Evolutionary conservation across 2,329 filamentous ascomycete species (phyloP), one percentile per base, ranked within the genome.

Genomic region (Alternaria ethzedia): DNA sequence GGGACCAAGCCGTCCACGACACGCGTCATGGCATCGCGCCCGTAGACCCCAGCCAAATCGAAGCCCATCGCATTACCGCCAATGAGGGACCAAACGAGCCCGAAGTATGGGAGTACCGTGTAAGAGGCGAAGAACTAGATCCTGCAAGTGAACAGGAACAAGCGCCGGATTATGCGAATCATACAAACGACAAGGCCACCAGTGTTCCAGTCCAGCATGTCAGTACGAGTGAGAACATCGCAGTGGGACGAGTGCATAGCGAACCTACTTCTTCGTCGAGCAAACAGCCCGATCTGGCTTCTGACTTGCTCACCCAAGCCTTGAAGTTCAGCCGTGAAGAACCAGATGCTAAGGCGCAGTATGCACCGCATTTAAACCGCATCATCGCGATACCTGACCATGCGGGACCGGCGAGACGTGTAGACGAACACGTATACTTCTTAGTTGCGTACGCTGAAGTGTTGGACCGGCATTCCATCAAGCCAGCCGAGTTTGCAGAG

Each of bases 361-460:
- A 70, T 58, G 74, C 74, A 21, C 70, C 73, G 20, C 64, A 68
- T 9, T 55, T 78, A 11, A 67, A 65, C 21, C 67, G 73, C 13
- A 49, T 51, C 36, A 61, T 79, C 44, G 75, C 74, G 8, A 68
- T 79, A 55, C 76, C 76, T 12, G 73, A 73, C 12, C 32, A 65
- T 26, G 55, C 51, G 9, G 30, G 45, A 2, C 36, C 55, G 8
- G 58, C 21, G 26, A 57, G 59, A 44, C 26, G 36, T 4, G 17
- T 23, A 23, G 56, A 69, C 11, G 66, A 71, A 25, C 59, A 69
- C 5, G 66, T 67, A 8, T 68, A 72, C 25, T 77, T 78, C 45
- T 13, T 73, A 4, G 66, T 75, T 54, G 70, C 75, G 12, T 79
- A 79, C 54, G 71, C 75, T 1, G 70, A 78, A 58, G 62, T 70